These are phyloP conservation scores for Colletotrichum sp. DNA, from an alignment of 2,329 filamentous ascomycete species.

Conservation along the genomic window DNA sequence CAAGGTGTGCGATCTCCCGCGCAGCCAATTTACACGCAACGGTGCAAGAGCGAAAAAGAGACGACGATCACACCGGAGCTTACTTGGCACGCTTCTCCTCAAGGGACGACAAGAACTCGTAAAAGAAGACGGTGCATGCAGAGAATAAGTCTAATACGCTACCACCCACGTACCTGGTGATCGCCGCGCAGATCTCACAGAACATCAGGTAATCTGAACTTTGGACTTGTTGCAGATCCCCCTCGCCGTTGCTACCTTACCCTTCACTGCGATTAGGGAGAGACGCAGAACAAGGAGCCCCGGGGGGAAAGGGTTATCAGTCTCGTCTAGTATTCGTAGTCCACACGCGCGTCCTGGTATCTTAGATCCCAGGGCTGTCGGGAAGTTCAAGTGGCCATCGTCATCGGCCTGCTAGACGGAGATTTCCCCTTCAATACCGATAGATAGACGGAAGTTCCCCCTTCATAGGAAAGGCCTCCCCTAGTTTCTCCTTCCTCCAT, in stretches of 20 bases:
- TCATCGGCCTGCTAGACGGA: neutral
- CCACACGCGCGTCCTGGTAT: neutral
- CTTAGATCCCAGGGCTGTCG: neutral
- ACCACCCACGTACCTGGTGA: neutral
- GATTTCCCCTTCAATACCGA: neutral
- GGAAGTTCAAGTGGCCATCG: neutral
- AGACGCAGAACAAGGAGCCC: neutral
- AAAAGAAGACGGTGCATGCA: neutral
- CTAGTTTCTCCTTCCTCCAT: neutral
- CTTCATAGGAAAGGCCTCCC: neutral
- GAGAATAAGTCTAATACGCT: neutral
- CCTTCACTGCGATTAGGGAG: neutral
- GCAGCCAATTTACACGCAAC: neutral
- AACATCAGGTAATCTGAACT: constrained; percentile 14
- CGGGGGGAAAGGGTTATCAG: neutral
- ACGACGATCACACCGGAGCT: neutral
- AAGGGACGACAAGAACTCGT: neutral
- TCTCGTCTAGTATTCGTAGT: neutral
- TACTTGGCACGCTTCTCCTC: neutral
- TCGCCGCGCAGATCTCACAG: constrained; percentile 14
- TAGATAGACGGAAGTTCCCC: neutral
- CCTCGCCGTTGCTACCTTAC: neutral
- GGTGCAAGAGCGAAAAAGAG: neutral
- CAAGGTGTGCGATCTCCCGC: neutral
- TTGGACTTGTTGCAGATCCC: constrained; percentile 2